These are phyloP conservation scores for Beauveria sp. DNA, from an alignment of 2,329 filamentous ascomycete genomes.

Conservation along the genomic window DNA sequence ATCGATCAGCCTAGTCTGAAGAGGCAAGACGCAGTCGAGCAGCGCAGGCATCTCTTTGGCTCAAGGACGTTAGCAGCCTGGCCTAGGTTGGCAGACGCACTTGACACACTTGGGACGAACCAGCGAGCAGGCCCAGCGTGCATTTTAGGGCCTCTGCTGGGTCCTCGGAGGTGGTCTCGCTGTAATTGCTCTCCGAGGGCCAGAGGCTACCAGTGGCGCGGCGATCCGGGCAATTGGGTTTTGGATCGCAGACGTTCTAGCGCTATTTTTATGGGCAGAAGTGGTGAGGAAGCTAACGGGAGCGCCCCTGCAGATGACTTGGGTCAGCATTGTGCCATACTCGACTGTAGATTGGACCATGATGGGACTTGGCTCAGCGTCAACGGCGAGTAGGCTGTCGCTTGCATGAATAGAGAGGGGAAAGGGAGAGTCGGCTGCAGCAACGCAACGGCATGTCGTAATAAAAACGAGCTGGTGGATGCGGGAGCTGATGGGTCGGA, in stretches of 20 bases:
- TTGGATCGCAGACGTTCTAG: background rate
- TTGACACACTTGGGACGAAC: conserved; percentile 8
- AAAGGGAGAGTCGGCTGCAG: background rate
- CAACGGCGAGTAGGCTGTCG: background rate
- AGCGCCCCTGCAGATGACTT: background rate
- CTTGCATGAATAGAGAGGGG: background rate
- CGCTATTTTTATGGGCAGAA: conserved; percentile 1
- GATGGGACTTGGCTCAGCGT: background rate
- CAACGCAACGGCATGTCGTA: background rate
- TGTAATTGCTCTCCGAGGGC: background rate
- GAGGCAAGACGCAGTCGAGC: conserved; percentile 2
- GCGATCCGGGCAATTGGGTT: conserved; percentile 1
- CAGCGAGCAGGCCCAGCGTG: background rate
- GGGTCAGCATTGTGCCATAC: background rate
- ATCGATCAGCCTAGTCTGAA: conserved; percentile 10
- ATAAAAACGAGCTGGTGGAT: background rate
- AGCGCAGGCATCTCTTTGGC: background rate
- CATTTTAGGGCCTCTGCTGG: background rate
- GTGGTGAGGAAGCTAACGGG: background rate
- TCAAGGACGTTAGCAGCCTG: background rate
- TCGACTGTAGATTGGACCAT: background rate
- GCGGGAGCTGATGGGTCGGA: background rate
- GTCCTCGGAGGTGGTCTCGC: background rate
- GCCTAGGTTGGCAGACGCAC: background rate
- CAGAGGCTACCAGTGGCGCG: background rate